A percentile compares a stretch with the other conserved stretches of the same genome.
Evolutionary conservation across 176 grass and related monocot genomes (phyloP).

Genomic region (Hyparrhenia diplandra): DNA sequence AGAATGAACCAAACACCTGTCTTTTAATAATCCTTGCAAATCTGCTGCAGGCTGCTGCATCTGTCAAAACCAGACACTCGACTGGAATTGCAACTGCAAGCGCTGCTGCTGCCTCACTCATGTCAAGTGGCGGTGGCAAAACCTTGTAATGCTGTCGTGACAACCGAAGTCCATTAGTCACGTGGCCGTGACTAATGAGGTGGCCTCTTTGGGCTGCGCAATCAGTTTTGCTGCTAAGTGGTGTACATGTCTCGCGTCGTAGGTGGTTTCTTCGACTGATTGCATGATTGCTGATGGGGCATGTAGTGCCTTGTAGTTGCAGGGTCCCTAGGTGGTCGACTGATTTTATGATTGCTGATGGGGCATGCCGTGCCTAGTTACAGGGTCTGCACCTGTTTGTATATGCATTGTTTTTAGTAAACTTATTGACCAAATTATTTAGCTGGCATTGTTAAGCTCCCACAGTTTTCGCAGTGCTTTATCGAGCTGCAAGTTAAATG

Average conservation of each 20-base stretch:
- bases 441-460: neutral
- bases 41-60: constrained; percentile 62
- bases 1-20: neutral
- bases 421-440: neutral
- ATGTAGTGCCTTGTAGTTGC: neutral
- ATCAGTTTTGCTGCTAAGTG: neutral
- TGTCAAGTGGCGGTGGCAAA: constrained; percentile 72
- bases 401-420: neutral
- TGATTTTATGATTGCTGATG: neutral
- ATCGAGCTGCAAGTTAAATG: neutral
- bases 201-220: neutral
- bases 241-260: neutral
- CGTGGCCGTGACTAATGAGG: neutral
- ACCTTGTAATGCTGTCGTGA: constrained; percentile 16
- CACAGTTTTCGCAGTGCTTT: neutral
- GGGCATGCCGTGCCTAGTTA: neutral
- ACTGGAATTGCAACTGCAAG: constrained; percentile 74
- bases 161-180: neutral
- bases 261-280: neutral
- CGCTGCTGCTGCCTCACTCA: constrained; percentile 71
- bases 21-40: constrained; percentile 1
- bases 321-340: neutral
- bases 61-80: constrained; percentile 74
- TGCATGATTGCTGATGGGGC: neutral
- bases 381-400: neutral